Base-by-base conservation (phyloP, 495 filamentous ascomycete species). In the Apiosordaria backusii region DNA sequence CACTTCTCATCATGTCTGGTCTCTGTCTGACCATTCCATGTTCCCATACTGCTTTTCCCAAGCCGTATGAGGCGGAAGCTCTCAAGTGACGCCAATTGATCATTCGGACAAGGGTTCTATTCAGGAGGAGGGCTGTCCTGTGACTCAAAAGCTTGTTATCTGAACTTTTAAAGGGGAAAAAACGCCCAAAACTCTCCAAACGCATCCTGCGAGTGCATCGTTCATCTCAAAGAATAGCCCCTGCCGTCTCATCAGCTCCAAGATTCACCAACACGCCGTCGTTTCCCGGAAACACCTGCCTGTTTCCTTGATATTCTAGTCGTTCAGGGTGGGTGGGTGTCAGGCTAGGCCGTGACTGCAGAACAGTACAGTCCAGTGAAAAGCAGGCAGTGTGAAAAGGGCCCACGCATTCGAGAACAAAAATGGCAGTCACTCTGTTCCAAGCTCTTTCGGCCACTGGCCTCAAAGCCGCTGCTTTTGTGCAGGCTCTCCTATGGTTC, bases 401-500 rank as follows among this genome's bases (percentile, higher is more conserved):
- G 65, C 24, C 45, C 21, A 50, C 35, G 35, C 1, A 45, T 45
- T 13, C 35, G 35, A 45, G 52, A 23, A n/a, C n/a, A 35, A 72
- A 69, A 64, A 75, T 75, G 74, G 70, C 73, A 64, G 57, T 63
- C 64, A 63, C 73, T 61, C 61, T 71, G 65, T 66, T 68, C 66
- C 50, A 65, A 55, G 67, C 69, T 55, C 53, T 70, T 27, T 53
- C 66, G 65, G 72, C 68, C 64, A 57, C 65, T 26, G 69, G 73
- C 62, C 75, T 68, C 57, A 68, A 68, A 50, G 63, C 72, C 58
- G 50, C 63, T 50, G 67, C 64, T 26, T 70, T 71, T 59, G 57
- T 77, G 60, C 72, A 69, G 64, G 70, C 70, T 35, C 57, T 74
- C 60, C 65, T 74, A 40, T 55, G 68, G 50, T 66, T 74, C 19